Evolutionary conservation across 179 eudicot species (phyloP).

Genomic region (Gypsophila paniculata): DNA sequence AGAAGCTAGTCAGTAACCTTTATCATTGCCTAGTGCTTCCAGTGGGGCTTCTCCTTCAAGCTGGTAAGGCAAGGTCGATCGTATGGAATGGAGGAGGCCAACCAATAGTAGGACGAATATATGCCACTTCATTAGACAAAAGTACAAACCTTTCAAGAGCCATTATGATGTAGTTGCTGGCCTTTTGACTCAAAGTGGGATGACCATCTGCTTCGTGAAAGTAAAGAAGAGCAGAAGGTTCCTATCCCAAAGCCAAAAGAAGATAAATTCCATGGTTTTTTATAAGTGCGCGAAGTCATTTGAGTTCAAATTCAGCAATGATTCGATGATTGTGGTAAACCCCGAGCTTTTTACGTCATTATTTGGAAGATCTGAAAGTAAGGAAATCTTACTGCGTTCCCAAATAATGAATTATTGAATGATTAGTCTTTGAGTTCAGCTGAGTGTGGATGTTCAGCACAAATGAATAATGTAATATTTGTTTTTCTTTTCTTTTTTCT

Average conservation of each 20-base stretch:
- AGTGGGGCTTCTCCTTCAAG: neutral
- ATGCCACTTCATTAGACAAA: neutral
- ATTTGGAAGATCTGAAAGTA: neutral
- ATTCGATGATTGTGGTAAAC: neutral
- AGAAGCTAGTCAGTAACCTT: neutral
- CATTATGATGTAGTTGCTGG: neutral
- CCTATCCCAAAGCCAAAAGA: neutral
- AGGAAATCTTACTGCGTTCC: neutral
- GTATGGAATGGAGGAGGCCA: neutral
- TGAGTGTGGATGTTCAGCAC: neutral
- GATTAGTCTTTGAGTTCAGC: neutral
- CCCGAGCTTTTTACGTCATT: neutral
- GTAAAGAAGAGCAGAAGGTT: neutral
- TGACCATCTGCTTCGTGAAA: neutral
- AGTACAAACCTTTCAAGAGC: neutral
- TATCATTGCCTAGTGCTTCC: slow-evolving; percentile 1
- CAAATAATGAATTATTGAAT: neutral
- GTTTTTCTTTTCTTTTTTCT: neutral
- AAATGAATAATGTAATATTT: neutral
- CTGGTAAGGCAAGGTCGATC: neutral
- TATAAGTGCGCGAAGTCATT: neutral
- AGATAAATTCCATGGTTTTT: neutral
- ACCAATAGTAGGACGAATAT: neutral
- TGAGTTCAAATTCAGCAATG: neutral
- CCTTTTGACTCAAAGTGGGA: neutral